Base-by-base conservation (phyloP, 2,329 filamentous ascomycete genomes). In the Penicillium sp. region DNA sequence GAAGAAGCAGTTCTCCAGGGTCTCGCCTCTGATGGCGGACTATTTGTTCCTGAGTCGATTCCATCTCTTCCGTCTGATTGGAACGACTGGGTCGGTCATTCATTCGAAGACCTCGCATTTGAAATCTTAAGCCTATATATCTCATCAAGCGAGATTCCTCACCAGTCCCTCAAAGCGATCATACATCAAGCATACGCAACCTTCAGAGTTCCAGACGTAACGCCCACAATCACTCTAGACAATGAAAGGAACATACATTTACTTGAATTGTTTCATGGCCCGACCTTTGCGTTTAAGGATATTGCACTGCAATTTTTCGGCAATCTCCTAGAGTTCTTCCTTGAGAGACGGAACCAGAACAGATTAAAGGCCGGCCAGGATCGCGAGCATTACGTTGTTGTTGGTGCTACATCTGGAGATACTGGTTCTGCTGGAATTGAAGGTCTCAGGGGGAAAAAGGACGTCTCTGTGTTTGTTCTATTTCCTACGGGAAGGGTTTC, bases 351-450 rank as follows among this genome's bases (percentile, higher is more conserved):
- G 64, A 78, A 78, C 58, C 55, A 73, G 59, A 71, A 71, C n/a
- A 4, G 4, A 28, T 8, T 5, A 28, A 74, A 75, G 57, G 57
- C 60, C n/a, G 73, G 70, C 21, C 75, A 74, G 76, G 83, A 88
- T 61, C 79, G 88, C 64, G 87, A 94, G 69, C 90, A 94, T 67
- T 78, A 96, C 63, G 92, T 90, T 0, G 90, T 96, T 3, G 85
- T 96, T 57, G 91, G 90, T 21, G 91, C 90, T 30, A 96, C 90
- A n/a, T 91, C 86, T 66, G 90, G 91, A 61, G 90, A 81, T 70
- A 97, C 93, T 24, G 93, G 93, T 23, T 96, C 91, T 24, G 93
- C 93, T 14, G 94, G 94, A 63, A 97, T 97, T 65, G 96, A 97
- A 70, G 94, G 94, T 56, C 81, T 97, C 56, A 81, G 92, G 50